Conservation (phyloP, 2,329 filamentous ascomycete species). For the Onygena corvina region DNA sequence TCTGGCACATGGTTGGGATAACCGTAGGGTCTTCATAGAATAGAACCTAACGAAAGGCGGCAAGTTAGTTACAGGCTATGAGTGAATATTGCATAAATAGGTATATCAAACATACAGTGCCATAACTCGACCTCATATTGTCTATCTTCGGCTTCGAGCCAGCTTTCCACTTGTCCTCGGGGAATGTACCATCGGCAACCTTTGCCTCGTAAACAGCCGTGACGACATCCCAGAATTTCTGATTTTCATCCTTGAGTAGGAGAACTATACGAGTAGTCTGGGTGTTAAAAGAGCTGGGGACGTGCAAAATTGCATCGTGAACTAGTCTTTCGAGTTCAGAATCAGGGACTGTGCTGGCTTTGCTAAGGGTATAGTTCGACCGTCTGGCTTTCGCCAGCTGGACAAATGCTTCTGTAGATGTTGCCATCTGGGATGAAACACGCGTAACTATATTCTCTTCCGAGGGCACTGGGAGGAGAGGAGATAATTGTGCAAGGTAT, state of each 20-base stretch:
- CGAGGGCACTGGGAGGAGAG: too few species aligned
- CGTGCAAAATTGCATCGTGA: constrained; percentile 47
- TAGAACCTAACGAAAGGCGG: constrained; percentile 43
- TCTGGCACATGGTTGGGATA: constrained; percentile 54
- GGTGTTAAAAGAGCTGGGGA: constrained; percentile 78
- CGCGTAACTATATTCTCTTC: too few species aligned
- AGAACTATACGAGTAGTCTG: constrained; percentile 70
- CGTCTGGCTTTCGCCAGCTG: constrained; percentile 26
- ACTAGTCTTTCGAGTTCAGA: constrained; percentile 29
- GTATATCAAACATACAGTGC: constrained; percentile 51
- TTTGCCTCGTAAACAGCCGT: constrained; percentile 51
- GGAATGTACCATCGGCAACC: constrained; percentile 43
- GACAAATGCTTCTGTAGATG: constrained; percentile 12
- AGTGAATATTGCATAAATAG: neutral
- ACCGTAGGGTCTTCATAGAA: constrained; percentile 72
- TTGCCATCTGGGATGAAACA: neutral
- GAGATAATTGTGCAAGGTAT: too few species aligned
- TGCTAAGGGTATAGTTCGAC: constrained; percentile 28
- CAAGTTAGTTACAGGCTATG: neutral
- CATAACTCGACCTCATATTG: constrained; percentile 59
- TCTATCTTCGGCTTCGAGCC: constrained; percentile 36
- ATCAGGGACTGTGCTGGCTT: constrained; percentile 26
- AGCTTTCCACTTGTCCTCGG: constrained; percentile 45
- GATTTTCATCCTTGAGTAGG: constrained; percentile 69
- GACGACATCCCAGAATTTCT: constrained; percentile 72